Percentiles rank a stretch among this genome's conserved stretches.
Conservation (phyloP, 2,329 filamentous ascomycete species). For the Neofusicoccum laricinum region DNA sequence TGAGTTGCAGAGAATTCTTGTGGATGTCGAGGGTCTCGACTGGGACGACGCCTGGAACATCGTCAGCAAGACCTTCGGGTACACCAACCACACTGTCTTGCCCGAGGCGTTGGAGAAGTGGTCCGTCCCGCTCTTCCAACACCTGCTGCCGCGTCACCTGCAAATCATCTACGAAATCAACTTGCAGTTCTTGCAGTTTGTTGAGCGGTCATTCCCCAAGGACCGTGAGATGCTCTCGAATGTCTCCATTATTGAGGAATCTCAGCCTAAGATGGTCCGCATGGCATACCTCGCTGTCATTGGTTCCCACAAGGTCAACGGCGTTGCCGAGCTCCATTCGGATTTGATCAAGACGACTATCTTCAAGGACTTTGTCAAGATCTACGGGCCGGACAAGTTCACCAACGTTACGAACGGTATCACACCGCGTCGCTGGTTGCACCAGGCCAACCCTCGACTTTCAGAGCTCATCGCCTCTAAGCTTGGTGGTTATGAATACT, state of each 20-base stretch:
- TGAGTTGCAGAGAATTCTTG: constrained; percentile 86
- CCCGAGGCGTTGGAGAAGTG: constrained; percentile 98
- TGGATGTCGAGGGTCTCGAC: constrained; percentile 84
- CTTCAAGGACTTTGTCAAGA: constrained; percentile 95
- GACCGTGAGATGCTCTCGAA: constrained; percentile 80
- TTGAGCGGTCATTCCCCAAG: constrained; percentile 86
- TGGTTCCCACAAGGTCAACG: constrained; percentile 98
- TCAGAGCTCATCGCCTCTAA: constrained; percentile 92
- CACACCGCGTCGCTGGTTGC: constrained; percentile 91
- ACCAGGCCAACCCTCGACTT: constrained; percentile 92
- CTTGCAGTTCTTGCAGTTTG: constrained; percentile 82
- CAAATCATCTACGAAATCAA: constrained; percentile 99
- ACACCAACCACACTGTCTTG: constrained; percentile 97
- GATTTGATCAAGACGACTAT: constrained; percentile 99
- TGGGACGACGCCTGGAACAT: constrained; percentile 91
- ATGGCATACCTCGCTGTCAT: constrained; percentile 96
- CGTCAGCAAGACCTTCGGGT: constrained; percentile 70
- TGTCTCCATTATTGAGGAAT: constrained; percentile 98
- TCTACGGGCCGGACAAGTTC: constrained; percentile 96
- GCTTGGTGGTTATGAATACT: constrained; percentile 75
- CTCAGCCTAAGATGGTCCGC: constrained; percentile 93
- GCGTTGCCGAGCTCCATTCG: constrained; percentile 94
- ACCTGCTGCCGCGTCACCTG: constrained; percentile 87
- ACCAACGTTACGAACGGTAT: constrained; percentile 98
- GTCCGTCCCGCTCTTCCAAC: constrained; percentile 89